phyloP scores from a whole-genome alignment of 345 rosid genomes.

The Syzygium grande region DNA sequence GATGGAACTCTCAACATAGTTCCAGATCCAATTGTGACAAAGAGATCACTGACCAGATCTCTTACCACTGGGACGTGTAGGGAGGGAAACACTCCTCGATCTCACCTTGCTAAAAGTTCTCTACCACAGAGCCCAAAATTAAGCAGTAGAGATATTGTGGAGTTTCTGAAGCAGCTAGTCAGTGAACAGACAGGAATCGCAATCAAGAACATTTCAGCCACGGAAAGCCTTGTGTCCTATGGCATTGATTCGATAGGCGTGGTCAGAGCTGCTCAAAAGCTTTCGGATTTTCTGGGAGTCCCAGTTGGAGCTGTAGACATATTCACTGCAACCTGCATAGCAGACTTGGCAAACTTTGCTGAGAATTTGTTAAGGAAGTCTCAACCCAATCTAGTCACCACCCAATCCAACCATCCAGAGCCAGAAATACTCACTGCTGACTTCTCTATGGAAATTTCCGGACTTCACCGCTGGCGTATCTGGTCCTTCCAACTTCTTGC shows the following conservation, averaged over 20 bases:
- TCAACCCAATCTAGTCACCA: slow-evolving; percentile 22
- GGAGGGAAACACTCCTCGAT: slow-evolving; percentile 36
- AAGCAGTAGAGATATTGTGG: slow-evolving; percentile 34
- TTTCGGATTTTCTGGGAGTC: slow-evolving; percentile 52
- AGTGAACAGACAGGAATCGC: slow-evolving; percentile 48
- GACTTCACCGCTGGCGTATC: slow-evolving; percentile 21
- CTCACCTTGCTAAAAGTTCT: slow-evolving; percentile 7
- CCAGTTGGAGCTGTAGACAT: slow-evolving; percentile 68
- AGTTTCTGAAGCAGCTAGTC: slow-evolving; percentile 36
- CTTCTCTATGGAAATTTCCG: slow-evolving; percentile 23
- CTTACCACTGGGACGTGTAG: slow-evolving; percentile 43
- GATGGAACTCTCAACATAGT: slow-evolving; percentile 40
- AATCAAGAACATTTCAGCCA: slow-evolving; percentile 25
- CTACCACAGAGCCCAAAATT: slow-evolving; percentile 12
- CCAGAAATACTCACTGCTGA: slow-evolving; percentile 20
- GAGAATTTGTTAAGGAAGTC: slow-evolving; percentile 40
- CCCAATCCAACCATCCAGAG: slow-evolving; percentile 16
- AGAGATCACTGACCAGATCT: slow-evolving; percentile 24
- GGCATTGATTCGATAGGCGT: slow-evolving; percentile 73
- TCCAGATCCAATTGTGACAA: slow-evolving; percentile 26
- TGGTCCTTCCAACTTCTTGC: slow-evolving; percentile 43
- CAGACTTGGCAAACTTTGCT: slow-evolving; percentile 54
- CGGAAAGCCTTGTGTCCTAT: slow-evolving; percentile 47
- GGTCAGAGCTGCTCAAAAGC: slow-evolving; percentile 66
- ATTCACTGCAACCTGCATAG: slow-evolving; percentile 57